Conservation (phyloP, 805 yeast species). For the Cyberlindnera americana region DNA sequence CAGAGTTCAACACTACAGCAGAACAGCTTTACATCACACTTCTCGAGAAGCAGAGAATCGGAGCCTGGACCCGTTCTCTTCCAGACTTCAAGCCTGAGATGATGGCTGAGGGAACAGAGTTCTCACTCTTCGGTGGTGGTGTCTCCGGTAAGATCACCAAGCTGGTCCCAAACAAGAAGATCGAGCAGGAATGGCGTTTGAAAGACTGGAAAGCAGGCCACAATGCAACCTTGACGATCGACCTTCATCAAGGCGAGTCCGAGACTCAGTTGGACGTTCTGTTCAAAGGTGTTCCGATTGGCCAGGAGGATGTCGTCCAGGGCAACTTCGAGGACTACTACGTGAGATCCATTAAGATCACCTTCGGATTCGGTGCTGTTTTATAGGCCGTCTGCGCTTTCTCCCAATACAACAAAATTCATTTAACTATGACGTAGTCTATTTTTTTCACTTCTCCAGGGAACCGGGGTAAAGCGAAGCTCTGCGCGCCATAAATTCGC, state of each 20-base stretch:
- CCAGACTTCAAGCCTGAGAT: constrained; percentile 50
- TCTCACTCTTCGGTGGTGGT: constrained; percentile 82
- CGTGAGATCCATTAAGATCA: constrained; percentile 80
- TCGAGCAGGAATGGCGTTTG: constrained; percentile 83
- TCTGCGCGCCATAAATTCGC: constrained; percentile 4
- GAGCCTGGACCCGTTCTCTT: constrained; percentile 84
- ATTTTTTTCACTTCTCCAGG: background rate
- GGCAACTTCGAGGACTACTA: constrained; percentile 87
- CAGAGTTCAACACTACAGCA: constrained; percentile 83
- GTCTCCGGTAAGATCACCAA: constrained; percentile 66
- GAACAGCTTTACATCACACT: constrained; percentile 79
- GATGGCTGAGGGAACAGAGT: constrained; percentile 52
- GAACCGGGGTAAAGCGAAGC: too few species aligned
- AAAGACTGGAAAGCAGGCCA: constrained; percentile 87
- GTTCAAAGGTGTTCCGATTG: constrained; percentile 90
- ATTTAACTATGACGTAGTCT: background rate
- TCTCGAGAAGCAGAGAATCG: constrained; percentile 69
- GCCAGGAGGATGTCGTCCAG: constrained; percentile 86
- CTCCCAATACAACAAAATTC: too few species aligned
- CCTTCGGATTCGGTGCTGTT: constrained; percentile 96
- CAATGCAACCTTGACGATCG: constrained; percentile 63
- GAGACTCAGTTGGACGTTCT: constrained; percentile 79
- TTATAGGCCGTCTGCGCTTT: constrained; percentile 43
- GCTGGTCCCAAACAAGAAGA: constrained; percentile 52
- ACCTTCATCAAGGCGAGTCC: constrained; percentile 70